These are phyloP conservation scores for Ensete ventricosum DNA, from an alignment of 176 grass and related monocot species.

Conservation along the genomic window DNA sequence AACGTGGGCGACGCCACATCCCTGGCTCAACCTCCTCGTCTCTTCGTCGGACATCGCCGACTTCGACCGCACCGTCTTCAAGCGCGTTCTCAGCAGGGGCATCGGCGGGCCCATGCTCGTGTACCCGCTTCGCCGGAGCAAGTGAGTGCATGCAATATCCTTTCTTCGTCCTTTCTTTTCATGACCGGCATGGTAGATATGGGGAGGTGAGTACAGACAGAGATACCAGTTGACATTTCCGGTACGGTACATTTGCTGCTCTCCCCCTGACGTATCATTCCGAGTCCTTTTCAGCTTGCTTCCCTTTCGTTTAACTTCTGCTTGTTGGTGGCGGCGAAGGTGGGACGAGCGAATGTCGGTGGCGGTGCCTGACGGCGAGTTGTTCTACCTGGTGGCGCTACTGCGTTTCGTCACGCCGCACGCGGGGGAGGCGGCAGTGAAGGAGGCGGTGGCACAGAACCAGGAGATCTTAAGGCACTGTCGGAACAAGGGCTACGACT, in stretches of 20 bases:
- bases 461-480: constrained; percentile 38
- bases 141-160: constrained; percentile 39
- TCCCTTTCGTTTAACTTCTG: constrained; percentile 9
- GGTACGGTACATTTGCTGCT: not conserved
- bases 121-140: constrained; percentile 71
- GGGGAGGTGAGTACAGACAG: not conserved
- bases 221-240: constrained; percentile 14
- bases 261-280: too few relatives aligned
- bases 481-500: constrained; percentile 62
- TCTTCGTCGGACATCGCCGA: constrained; percentile 43
- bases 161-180: not conserved
- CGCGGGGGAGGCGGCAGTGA: constrained; percentile 32
- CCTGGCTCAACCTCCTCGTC: constrained; percentile 93
- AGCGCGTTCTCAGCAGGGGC: constrained; percentile 49
- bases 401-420: constrained; percentile 53
- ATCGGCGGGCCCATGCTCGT: constrained; percentile 90
- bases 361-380: constrained; percentile 51
- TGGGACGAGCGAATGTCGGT: constrained; percentile 82
- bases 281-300: too few relatives aligned
- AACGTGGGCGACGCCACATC: constrained; percentile 77
- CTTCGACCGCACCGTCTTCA: constrained; percentile 58
- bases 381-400: constrained; percentile 96
- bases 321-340: constrained; percentile 23
- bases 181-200: not conserved
- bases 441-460: constrained; percentile 71